Evolutionary conservation across 768 basidiomycete genomes (phyloP), one percentile per base, ranked within the genome.

Genomic region (Holtermanniella nyarrowii): DNA sequence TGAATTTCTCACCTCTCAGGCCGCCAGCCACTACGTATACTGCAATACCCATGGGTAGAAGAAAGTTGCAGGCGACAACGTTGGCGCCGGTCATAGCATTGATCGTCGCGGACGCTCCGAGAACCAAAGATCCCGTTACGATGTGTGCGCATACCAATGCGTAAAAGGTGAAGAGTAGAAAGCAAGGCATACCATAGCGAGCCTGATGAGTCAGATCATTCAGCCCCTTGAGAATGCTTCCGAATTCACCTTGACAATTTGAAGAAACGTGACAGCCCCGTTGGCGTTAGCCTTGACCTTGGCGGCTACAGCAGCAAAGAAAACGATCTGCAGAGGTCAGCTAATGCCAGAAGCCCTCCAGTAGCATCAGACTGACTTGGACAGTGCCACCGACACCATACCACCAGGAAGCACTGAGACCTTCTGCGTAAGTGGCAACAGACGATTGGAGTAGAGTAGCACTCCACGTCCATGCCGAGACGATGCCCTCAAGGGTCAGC

Each of bases 251-350:
- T 44, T 53, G 26, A 78, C 77, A 26, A 81, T 79, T 72, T 82
- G 79, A 22, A 80, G 68, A 57, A 79, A 81, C 0, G 79, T 82
- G 56, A 78, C 78, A 0, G 79, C 79, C 14, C 76, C 76, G 26
- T 79, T 79, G 0, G 79, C 80, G 46, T 80, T 80, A 73, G 75
- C 76, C 63, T 81, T 82, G 11, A 81, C 76, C 58, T 71, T 70
- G 49, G 66, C 66, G 20, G 73, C 73, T 22, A 70, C 53, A 4
- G 62, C 57, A 26, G 69, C 76, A 50, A 80, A 80, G 51, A 80
- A 73, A 4, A 74, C 73, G 18, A 80, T 74, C 59, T 79, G 78
- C 20, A 78, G 77, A 0, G 79, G 80, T 12, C 55, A 27, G 5
- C 22, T 26, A 39, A 24, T 42, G 10, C 41, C 42, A 21, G 16